Base-by-base conservation (phyloP, 2,329 filamentous ascomycete genomes). In the Parafenestella ontariensis region DNA sequence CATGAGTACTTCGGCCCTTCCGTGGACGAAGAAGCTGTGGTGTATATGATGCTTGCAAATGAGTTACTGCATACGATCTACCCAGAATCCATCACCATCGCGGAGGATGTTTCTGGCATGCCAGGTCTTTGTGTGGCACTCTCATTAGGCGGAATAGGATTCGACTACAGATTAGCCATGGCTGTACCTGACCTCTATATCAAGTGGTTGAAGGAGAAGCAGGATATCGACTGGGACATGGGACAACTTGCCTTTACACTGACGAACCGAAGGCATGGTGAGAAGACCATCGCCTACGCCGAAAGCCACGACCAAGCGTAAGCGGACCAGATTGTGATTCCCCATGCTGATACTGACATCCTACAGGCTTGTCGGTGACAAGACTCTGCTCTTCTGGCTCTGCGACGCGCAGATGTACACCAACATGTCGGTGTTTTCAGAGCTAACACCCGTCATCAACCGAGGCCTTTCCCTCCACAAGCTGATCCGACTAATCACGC, bases 151-250 rank as follows among this genome's bases (percentile, higher is more conserved):
- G 95, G 95, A 58, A 87, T 98, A 64, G 95, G 95, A 23, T 99
- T 99, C 74, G 95, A 99, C 78, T 99, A 99, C 77, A 87, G 95
- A 64, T 86, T 99, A 28, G 93, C 93, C 50, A 99, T 99, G 95
- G 95, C 95, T 4, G 88, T 99, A 59, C 95, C 95, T 3, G 95
- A 99, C 76, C 91, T 99, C 87, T 99, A 96, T 87, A 99, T 99
- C 83, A 99, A 99, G 80, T 91, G 96, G 72, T 78, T 98, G 58
- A 99, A 99, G 77, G 95, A 99, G 78, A 87, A 92, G 75, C 84
- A 89, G 70, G 95, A 99, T 69, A 82, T 92, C 59, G 85, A 96
- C 9, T 99, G 95, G 95, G 90, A 98, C 68, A 89, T 99, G 77
- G 87, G 85, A 52, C 88, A 85, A 64, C 89, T 99, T 47, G 88